Base-by-base conservation (phyloP, 805 yeast species). In the Metschnikowia santaceciliae region DNA sequence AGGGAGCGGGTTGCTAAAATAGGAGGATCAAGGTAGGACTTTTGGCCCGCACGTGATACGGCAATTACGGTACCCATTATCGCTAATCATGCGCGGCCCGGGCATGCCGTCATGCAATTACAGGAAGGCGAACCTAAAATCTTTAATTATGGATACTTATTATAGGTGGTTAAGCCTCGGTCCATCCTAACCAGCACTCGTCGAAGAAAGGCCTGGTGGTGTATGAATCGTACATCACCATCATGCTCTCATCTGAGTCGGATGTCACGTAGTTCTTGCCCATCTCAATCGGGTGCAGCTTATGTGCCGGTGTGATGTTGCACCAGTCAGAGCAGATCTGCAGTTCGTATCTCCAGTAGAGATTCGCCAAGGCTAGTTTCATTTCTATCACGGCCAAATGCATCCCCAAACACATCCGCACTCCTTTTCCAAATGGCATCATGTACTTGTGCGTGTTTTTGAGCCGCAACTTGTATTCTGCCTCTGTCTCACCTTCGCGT, bases 341-440 rank as follows among this genome's bases (percentile, higher is more conserved):
- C 22, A 81, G 73, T 10, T 55, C 48, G 55, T 62, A 81, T 45
- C 78, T 72, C 74, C 79, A 76, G 59, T 83, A 79, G 15, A 86
- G 62, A 51, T 76, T 75, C 8, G 82, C 79, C 30, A 81, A 60
- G 11, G 78, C 75, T 40, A 83, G 59, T 61, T 84, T 85, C 73
- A 85, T 82, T 61, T 84, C 90, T 39, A 79, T 78, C 17, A 79
- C 65, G 0, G 90, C 90, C 38, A 86, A 62, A 61, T 85, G 75
- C 81, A 82, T 77, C 1, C 92, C 91, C 48, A 84, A 68, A 60
- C 92, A 86, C 90, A 84, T 84, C 55, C 90, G 69, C 19, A 82
- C 73, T 2, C 91, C 92, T 38, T 82, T 78, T 1, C 91, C 90
- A 69, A 86, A 86, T 0, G 86, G 82, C 76, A 84, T 77, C 74